These are phyloP conservation scores for Salix suchowensis DNA, from an alignment of 345 rosid species.

Conservation along the genomic window DNA sequence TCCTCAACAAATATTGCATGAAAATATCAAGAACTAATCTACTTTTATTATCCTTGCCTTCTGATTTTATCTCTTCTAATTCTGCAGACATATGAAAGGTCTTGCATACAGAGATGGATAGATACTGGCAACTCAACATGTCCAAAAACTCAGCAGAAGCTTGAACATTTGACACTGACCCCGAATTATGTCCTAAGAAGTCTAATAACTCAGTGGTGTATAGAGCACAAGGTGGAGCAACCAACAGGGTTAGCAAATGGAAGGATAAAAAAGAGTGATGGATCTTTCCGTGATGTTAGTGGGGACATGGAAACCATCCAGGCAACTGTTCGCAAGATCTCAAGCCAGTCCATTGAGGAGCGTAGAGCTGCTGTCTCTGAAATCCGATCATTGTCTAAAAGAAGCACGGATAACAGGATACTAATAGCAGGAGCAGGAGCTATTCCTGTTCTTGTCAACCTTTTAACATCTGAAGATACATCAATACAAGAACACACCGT, in stretches of 20 bases:
- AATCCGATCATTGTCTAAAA: slow-evolving; percentile 68
- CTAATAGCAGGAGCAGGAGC: slow-evolving; percentile 85
- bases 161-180: slow-evolving; percentile 67
- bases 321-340: slow-evolving; percentile 63
- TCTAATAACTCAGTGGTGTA: slow-evolving; percentile 81
- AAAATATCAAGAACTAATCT: neutral
- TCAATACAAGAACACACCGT: slow-evolving; percentile 73
- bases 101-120: slow-evolving; percentile 93
- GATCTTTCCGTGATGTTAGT: slow-evolving; percentile 60
- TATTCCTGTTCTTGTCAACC: slow-evolving; percentile 63
- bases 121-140: slow-evolving; percentile 82
- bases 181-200: slow-evolving; percentile 86
- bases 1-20: neutral
- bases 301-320: slow-evolving; percentile 65
- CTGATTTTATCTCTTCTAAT: slow-evolving; percentile 10
- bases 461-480: slow-evolving; percentile 54
- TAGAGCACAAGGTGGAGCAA: slow-evolving; percentile 67
- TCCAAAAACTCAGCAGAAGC: slow-evolving; percentile 96
- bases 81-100: slow-evolving; percentile 91
- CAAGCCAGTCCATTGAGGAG: slow-evolving; percentile 49
- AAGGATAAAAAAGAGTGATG: slow-evolving; percentile 51
- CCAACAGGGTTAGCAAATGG: slow-evolving; percentile 54
- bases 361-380: slow-evolving; percentile 63
- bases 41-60: neutral
- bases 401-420: slow-evolving; percentile 84